Evolutionary conservation across 2,329 filamentous ascomycete species (phyloP), one percentile per base, ranked within the genome.

Genomic region (Diaporthe aspalathi): DNA sequence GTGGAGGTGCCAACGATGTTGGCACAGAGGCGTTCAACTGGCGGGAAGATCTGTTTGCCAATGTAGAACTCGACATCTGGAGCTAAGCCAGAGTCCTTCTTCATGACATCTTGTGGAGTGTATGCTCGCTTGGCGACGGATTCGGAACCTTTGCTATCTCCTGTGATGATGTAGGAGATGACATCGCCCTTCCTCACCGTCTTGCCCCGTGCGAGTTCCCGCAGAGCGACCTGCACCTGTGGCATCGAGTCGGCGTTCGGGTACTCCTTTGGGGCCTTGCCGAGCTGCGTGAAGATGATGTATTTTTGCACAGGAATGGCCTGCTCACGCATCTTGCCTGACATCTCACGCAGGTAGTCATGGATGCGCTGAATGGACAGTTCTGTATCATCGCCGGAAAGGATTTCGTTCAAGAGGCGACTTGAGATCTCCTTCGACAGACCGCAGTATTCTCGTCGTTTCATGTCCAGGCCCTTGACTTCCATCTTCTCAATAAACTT

Each of bases 51-150:
- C 82, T 99, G 96, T 85, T 99, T 99, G 84, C 94, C 92, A 49
- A 99, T 90, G 81, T 99, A 99, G 89, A 95, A 98, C 79, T 99
- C 96, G n/a, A 98, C 89, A 78, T 99, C 96, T 2, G 95, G 94
- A 71, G 92, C 88, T 8, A 99, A 87, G 1, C 86, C 91, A 1
- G 92, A 91, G 75, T 93, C 93, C 20, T 89, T 79, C 78, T 96
- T 97, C 72, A 93, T 84, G 22, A 97, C 91, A 80, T 99, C 96
- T 70, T 94, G 92, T 1, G 94, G 92, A 6, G 93, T 91, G 80
- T 94, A 95, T 4, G 96, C 95, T 75, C 97, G 94, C 83, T 97
- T 97, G 27, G 96, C 93, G 2, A 94, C 89, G 16, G 88, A 87
- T 74, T 94, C 92, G 50, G 84, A 92, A 75, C 83, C 87, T 76